Evolutionary conservation across 2,329 filamentous ascomycete genomes (phyloP).

Genomic region (Calonectria pteridis): DNA sequence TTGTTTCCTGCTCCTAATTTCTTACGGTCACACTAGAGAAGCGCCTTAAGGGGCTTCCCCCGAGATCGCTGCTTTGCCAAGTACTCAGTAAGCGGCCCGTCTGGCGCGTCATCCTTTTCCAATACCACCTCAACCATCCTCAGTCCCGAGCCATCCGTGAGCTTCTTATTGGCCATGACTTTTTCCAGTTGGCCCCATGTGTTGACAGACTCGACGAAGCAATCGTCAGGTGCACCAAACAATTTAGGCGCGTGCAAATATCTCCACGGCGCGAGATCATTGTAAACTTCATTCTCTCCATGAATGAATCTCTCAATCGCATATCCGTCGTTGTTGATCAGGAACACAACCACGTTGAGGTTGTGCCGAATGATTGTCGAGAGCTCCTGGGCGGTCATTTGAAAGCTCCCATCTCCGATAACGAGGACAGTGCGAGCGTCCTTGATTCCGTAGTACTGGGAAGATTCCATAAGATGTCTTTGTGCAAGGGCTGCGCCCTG

Average conservation of each 20-base stretch:
- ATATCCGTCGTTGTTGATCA: neutral
- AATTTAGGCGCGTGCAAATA: neutral
- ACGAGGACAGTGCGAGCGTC: neutral
- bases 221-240: neutral
- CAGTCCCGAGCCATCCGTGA: neutral
- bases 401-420: neutral
- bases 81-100: neutral
- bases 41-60: neutral
- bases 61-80: neutral
- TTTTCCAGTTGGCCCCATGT: neutral
- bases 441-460: neutral
- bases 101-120: neutral
- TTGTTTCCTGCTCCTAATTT: neutral
- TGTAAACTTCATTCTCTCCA: neutral
- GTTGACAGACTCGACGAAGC: neutral
- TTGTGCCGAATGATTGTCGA: neutral
- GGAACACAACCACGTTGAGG: neutral
- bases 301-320: neutral
- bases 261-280: neutral
- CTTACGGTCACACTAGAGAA: neutral
- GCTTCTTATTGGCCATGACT: neutral
- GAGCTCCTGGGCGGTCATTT: slow-evolving; percentile 3
- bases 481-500: neutral
- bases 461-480: neutral
- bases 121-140: neutral